These are phyloP conservation scores for Pythium aquatile DNA, from an alignment of 352 stramenopile genomes.

Conservation along the genomic window DNA sequence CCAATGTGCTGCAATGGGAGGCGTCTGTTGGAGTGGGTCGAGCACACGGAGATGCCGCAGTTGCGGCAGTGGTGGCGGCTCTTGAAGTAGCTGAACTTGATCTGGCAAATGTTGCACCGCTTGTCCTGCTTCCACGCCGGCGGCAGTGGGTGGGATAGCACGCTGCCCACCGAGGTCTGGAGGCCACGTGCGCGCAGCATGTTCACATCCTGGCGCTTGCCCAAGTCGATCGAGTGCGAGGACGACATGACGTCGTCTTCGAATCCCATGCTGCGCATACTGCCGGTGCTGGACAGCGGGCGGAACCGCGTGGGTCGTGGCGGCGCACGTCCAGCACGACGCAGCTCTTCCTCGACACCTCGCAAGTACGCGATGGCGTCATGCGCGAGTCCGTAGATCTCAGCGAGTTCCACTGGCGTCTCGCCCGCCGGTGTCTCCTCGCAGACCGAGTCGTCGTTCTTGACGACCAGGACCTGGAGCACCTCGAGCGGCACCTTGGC, in stretches of 20 bases:
- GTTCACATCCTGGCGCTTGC: conserved; percentile 16
- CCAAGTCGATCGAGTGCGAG: conserved; percentile 5
- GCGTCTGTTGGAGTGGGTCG: conserved; percentile 70
- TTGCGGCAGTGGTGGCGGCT: conserved; percentile 87
- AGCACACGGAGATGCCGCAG: conserved; percentile 85
- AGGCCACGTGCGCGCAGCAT: conserved; percentile 16
- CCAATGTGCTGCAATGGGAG: conserved; percentile 60
- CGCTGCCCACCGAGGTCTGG: conserved; percentile 18
- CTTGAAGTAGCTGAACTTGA: conserved; percentile 88
- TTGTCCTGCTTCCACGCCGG: conserved; percentile 74
- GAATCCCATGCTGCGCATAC: conserved; percentile 16
- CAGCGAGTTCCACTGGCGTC: conserved; percentile 63
- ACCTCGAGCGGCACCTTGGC: conserved; percentile 68
- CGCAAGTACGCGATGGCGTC: conserved; percentile 53
- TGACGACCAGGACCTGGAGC: conserved; percentile 49
- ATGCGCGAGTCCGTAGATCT: conserved; percentile 43
- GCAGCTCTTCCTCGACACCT: conserved; percentile 43
- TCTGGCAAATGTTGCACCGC: conserved; percentile 79
- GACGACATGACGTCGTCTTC: conserved; percentile 5
- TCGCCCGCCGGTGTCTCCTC: conserved; percentile 73
- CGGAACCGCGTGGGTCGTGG: conserved; percentile 54
- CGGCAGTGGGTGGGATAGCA: conserved; percentile 30
- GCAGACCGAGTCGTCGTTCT: conserved; percentile 47
- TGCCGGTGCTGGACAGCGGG: conserved; percentile 23
- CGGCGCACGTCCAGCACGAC: conserved; percentile 40